A percentile compares a stretch with the other conserved stretches of the same genome.
These are phyloP conservation scores for Novakomyces olei DNA, from an alignment of 805 yeast genomes.

Conservation along the genomic window DNA sequence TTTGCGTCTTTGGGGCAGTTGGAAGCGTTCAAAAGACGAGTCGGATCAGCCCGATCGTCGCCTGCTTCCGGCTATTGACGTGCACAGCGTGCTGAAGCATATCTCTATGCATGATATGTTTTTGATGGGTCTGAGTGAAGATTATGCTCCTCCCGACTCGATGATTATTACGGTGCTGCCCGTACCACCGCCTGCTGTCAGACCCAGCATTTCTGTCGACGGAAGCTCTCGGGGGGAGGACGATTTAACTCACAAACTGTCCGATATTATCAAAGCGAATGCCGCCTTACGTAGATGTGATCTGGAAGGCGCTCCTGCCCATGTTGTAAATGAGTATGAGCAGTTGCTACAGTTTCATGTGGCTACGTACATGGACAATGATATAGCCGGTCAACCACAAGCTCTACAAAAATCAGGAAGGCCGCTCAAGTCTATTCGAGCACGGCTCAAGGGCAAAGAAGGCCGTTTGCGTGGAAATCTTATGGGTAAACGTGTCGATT, in stretches of 20 bases:
- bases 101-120: slow-evolving; percentile 65
- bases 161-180: slow-evolving; percentile 91
- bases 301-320: slow-evolving; percentile 98
- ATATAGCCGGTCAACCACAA: slow-evolving; percentile 98
- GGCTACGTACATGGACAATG: slow-evolving; percentile 98
- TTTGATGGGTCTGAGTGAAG: slow-evolving; percentile 75
- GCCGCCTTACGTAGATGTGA: slow-evolving; percentile 92
- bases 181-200: slow-evolving; percentile 98
- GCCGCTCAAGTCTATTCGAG: slow-evolving; percentile 94
- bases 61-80: slow-evolving; percentile 68
- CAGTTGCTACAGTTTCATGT: slow-evolving; percentile 89
- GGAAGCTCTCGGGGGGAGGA: slow-evolving; percentile 98
- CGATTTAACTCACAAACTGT: slow-evolving; percentile 91
- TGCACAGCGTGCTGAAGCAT: slow-evolving; percentile 76
- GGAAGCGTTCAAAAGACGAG: slow-evolving; percentile 75
- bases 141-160: slow-evolving; percentile 98
- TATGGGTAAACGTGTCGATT: slow-evolving; percentile 98
- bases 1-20: slow-evolving; percentile 87
- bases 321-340: slow-evolving; percentile 90
- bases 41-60: slow-evolving; percentile 82
- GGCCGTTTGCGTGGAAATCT: slow-evolving; percentile 96
- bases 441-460: slow-evolving; percentile 98
- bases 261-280: slow-evolving; percentile 90
- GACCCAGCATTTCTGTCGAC: slow-evolving; percentile 94
- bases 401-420: slow-evolving; percentile 97